These are phyloP conservation scores for Bacidia gigantensis DNA, from an alignment of 495 filamentous ascomycete genomes.

Conservation along the genomic window DNA sequence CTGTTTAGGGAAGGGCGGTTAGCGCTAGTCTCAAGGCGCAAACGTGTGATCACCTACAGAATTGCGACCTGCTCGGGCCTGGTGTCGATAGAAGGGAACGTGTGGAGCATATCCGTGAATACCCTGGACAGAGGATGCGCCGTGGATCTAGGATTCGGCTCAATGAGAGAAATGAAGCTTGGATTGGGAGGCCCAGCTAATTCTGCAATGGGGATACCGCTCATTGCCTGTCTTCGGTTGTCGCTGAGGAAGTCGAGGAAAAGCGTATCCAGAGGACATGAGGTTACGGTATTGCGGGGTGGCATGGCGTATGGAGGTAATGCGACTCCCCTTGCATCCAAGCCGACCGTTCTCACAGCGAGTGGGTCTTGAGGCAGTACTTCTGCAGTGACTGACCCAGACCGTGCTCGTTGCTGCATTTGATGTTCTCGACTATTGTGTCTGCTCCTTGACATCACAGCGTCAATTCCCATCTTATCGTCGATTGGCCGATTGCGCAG, in stretches of 20 bases:
- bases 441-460: constrained; percentile 38
- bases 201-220: constrained; percentile 43
- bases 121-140: constrained; percentile 68
- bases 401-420: constrained; percentile 3
- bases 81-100: constrained; percentile 52
- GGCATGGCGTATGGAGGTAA: constrained; percentile 30
- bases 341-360: background rate
- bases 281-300: constrained; percentile 45
- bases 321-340: constrained; percentile 3
- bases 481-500: constrained; percentile 31
- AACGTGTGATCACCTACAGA: constrained; percentile 22
- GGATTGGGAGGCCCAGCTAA: constrained; percentile 63
- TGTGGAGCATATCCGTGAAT: constrained; percentile 65
- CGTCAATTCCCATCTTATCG: constrained; percentile 54
- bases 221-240: constrained; percentile 46
- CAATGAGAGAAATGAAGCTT: constrained; percentile 57
- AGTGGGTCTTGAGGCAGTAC: background rate
- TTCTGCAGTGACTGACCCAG: background rate
- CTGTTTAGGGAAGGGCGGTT: constrained; percentile 4
- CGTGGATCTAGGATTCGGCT: constrained; percentile 43
- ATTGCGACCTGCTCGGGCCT: constrained; percentile 67
- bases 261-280: constrained; percentile 59
- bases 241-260: constrained; percentile 65
- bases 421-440: constrained; percentile 7
- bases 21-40: background rate